Conservation (phyloP, 2,329 filamentous ascomycete genomes). For the Septoria petroselini region DNA sequence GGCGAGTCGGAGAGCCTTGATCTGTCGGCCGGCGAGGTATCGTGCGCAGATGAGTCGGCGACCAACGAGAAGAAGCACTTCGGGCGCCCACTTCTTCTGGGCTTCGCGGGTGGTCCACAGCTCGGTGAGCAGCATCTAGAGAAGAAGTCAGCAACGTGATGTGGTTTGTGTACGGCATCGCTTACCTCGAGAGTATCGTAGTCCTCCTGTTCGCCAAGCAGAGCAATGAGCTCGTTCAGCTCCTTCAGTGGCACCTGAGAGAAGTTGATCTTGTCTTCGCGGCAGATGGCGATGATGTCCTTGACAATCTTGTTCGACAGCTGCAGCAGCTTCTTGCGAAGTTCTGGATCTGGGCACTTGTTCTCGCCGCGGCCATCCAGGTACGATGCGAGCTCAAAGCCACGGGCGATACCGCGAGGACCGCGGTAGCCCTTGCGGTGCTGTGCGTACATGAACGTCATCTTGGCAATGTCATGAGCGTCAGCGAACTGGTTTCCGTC, state of each 20-base stretch:
- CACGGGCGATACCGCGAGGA: conserved; percentile 42
- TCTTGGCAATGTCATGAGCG: conserved; percentile 46
- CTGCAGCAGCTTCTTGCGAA: conserved; percentile 39
- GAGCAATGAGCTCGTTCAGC: conserved; percentile 45
- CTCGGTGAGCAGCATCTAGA: conserved; percentile 39
- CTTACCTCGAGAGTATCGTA: conserved; percentile 46
- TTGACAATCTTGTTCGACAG: conserved; percentile 43
- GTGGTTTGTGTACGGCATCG: neutral
- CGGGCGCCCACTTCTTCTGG: conserved; percentile 46
- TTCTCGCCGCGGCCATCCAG: conserved; percentile 45
- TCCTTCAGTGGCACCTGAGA: conserved; percentile 46
- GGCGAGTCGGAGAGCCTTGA: conserved; percentile 47
- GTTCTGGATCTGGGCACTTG: conserved; percentile 36
- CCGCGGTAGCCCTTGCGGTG: conserved; percentile 45
- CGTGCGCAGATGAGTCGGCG: conserved; percentile 53
- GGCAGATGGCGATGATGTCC: conserved; percentile 45
- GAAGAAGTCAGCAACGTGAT: conserved; percentile 5
- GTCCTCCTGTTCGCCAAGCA: conserved; percentile 51
- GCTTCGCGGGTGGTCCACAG: conserved; percentile 49
- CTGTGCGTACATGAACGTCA: conserved; percentile 45
- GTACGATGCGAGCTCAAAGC: conserved; percentile 48
- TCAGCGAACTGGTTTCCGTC: conserved; percentile 41
- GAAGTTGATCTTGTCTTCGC: conserved; percentile 46
- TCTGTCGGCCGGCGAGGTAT: conserved; percentile 49
- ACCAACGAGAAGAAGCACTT: conserved; percentile 52